Conservation (phyloP, 208 protist species). For the Leishmania turanica region DNA sequence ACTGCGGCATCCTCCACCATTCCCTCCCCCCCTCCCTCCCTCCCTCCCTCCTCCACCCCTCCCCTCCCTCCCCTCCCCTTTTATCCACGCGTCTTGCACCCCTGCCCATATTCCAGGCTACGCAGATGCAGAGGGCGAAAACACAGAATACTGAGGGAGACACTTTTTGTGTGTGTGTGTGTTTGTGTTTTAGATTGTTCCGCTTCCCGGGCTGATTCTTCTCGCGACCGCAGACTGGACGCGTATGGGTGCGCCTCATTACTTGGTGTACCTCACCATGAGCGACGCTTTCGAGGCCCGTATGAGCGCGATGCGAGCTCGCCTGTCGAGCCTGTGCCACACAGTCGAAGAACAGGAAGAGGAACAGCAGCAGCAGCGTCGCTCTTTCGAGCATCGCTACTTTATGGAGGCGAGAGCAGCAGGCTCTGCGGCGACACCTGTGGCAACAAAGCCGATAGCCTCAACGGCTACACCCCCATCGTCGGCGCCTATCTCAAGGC, state of each 20-base stretch:
- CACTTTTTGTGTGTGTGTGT: too few species aligned
- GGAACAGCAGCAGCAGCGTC: background rate
- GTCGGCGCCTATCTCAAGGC: background rate
- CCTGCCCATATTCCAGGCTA: background rate
- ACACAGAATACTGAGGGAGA: background rate
- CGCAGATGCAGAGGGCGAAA: background rate
- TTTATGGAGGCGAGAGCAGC: slow-evolving; percentile 1
- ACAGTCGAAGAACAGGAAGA: slow-evolving; percentile 20
- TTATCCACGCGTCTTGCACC: background rate
- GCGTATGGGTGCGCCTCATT: too few species aligned
- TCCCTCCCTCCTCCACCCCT: too few species aligned
- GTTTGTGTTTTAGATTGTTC: background rate
- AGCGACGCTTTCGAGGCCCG: slow-evolving; percentile 13
- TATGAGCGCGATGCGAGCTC: slow-evolving; percentile 28
- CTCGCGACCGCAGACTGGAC: background rate
- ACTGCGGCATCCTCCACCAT: background rate
- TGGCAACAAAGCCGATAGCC: background rate
- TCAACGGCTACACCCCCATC: background rate
- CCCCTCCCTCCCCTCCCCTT: background rate
- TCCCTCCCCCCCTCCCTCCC: too few species aligned
- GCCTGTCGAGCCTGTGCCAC: slow-evolving; percentile 15
- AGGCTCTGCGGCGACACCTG: background rate
- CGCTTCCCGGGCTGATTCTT: background rate
- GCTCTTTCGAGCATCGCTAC: slow-evolving; percentile 13
- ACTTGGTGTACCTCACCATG: background rate